A percentile compares a stretch with the other conserved stretches of the same genome.
phyloP scores from a whole-genome alignment of 2,329 filamentous ascomycete genomes.

The Metarhizium brunneum region DNA sequence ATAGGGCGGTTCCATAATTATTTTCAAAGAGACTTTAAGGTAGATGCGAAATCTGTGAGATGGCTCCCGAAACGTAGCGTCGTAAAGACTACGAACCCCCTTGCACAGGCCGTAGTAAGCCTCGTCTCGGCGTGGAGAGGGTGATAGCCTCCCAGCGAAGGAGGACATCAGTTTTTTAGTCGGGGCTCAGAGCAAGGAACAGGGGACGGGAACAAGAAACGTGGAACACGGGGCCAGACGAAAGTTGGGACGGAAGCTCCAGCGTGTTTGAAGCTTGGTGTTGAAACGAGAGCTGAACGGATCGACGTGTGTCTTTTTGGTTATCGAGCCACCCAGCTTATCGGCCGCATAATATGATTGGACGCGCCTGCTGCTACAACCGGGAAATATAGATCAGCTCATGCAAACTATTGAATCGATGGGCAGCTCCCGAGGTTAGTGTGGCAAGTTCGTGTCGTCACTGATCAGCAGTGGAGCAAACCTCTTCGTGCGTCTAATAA shows the following conservation, averaged over 20 bases:
- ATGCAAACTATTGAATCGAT: neutral
- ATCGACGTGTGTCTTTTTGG: neutral
- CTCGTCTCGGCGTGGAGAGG: neutral
- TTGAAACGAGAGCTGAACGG: neutral
- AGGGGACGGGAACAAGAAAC: neutral
- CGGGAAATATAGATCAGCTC: neutral
- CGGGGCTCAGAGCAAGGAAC: neutral
- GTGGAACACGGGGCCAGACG: neutral
- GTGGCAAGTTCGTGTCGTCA: too few species aligned
- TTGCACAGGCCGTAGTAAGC: neutral
- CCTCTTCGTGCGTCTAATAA: neutral
- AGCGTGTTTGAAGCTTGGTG: neutral
- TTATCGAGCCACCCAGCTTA: neutral
- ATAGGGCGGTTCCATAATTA: too few species aligned
- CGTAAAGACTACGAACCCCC: neutral
- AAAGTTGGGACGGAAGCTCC: neutral
- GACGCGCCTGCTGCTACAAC: neutral
- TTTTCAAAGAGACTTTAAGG: neutral
- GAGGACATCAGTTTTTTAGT: neutral
- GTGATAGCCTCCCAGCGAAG: neutral
- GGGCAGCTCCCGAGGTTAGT: neutral
- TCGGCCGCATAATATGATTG: neutral
- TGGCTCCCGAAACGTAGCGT: neutral
- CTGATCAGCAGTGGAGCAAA: neutral
- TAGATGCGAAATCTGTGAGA: neutral